A percentile compares a stretch with the other conserved stretches of the same genome.
These are phyloP conservation scores for Calonectria crousiana DNA, from an alignment of 2,329 filamentous ascomycete species.

Conservation along the genomic window DNA sequence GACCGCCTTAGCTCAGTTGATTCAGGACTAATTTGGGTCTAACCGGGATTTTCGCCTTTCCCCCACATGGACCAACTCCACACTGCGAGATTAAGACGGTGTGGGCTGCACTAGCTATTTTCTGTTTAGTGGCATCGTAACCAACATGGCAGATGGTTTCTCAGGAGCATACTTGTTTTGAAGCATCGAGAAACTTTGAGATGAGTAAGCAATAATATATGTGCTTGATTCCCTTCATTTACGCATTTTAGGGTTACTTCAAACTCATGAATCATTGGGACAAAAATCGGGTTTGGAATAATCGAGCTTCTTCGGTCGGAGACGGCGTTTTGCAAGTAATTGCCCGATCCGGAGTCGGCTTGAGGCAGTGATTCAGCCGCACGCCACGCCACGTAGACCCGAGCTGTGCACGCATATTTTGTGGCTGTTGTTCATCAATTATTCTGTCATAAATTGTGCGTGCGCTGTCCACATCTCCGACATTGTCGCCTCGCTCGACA, in stretches of 20 bases:
- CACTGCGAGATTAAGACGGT: background rate
- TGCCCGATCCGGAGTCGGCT: background rate
- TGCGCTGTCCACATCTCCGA: background rate
- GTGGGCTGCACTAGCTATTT: background rate
- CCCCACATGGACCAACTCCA: background rate
- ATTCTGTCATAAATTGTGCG: background rate
- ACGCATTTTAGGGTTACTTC: no score
- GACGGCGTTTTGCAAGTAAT: background rate
- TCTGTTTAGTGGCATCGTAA: background rate
- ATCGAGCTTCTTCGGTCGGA: background rate
- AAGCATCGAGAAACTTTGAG: background rate
- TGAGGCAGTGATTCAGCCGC: background rate
- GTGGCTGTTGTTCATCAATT: background rate
- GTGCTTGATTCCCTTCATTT: background rate
- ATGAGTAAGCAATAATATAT: background rate
- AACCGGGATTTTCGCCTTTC: background rate
- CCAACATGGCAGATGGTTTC: no score
- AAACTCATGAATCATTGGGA: no score
- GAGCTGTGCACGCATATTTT: background rate
- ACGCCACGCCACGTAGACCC: background rate
- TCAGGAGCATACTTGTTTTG: no score
- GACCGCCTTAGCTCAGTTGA: background rate
- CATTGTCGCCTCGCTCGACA: background rate
- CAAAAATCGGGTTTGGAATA: background rate
- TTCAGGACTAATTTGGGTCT: no score